Base-by-base conservation (phyloP, 2,329 filamentous ascomycete genomes). In the Clonostachys byssicola region DNA sequence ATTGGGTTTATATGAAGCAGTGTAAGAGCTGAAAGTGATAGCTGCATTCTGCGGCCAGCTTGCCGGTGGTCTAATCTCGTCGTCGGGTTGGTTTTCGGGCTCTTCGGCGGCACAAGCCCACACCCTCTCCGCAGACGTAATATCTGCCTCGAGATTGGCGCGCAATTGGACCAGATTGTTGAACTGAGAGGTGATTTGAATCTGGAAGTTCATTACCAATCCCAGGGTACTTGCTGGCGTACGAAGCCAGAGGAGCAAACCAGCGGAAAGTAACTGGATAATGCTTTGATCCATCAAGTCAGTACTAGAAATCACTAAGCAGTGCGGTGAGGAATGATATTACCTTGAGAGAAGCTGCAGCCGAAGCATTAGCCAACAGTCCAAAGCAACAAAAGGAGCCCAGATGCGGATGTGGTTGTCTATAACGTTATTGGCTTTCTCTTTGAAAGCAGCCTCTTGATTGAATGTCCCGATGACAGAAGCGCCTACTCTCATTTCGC, bases 101-200 rank as follows among this genome's bases (percentile, higher is more conserved):
- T 97, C 92, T 1, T 99, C 88, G 41, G 96, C 90, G 36, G 97
- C 80, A 61, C 97, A 99, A 64, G 99, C 94, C 72, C 96, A 95
- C 61, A 99, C 86, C 60, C 94, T 89, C 70, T 99, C 94, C 43
- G 97, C 92, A 3, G 92, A 92, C 70, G 99, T 99, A 94, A 99
- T 97, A 69, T 96, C 94, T 1, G 94, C 89, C 18, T 20, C 18
- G 18, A 20, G 18, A 20, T 20, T 20, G 18, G 18, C 18, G 18
- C 18, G 18, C 18, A 20, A 20, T 20, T 20, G 18, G 18, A 20
- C 18, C 18, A 20, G 18, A 5, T 20, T 20, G 18, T 20, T 20
- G 18, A 20, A 20, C 18, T 20, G 18, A 20, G 18, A 20, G 18
- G 18, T 20, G 18, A 20, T 20, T 20, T 20, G 18, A 20, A 20